Evolutionary conservation across 768 basidiomycete species (phyloP), one percentile per base, ranked within the genome.

Genomic region (Hericium rajendrae): DNA sequence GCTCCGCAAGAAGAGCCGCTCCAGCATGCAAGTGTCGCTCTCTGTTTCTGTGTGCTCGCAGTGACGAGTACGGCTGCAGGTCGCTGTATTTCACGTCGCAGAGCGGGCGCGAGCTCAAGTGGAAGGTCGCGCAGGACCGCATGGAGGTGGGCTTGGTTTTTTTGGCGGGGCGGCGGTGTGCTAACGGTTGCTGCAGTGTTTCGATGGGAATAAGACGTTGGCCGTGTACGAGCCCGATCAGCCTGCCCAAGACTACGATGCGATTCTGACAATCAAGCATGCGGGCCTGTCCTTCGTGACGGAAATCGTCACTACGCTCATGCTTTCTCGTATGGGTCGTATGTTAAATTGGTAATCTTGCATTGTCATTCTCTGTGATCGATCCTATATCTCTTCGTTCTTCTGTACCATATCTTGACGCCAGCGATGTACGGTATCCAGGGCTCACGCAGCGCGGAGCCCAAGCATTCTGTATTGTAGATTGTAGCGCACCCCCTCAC

Each of bases 11-110:
- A 85, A 82, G 63, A 77, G 75, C 58, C 80, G 83, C 38, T 73
- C 72, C 13, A 86, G 82, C 77, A 70, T 76, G 86, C 89, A 71
- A 57, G 87, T 76, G 51, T 32, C 38, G 26, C n/a, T 28, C 22
- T n/a, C n/a, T n/a, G n/a, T n/a, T n/a, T n/a, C n/a, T n/a, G n/a
- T n/a, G n/a, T n/a, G n/a, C n/a, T n/a, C n/a, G n/a, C n/a, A n/a
- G n/a, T 54, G 39, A 59, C 37, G 22, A 11, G 20, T n/a, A 20
- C 11, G 49, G 16, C 52, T 49, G 40, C 37, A 89, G 88, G 49
- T 87, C 87, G 32, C 78, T 85, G 53, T 90, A 88, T 69, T 92
- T 91, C 68, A 78, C 77, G 50, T 79, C 83, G 10, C 84, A 83
- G 63, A 82, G 78, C 62, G 85, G 85, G 41, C 80, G 73, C 59